These are phyloP conservation scores for Diplodia seriata DNA, from an alignment of 2,329 filamentous ascomycete genomes.

Conservation along the genomic window DNA sequence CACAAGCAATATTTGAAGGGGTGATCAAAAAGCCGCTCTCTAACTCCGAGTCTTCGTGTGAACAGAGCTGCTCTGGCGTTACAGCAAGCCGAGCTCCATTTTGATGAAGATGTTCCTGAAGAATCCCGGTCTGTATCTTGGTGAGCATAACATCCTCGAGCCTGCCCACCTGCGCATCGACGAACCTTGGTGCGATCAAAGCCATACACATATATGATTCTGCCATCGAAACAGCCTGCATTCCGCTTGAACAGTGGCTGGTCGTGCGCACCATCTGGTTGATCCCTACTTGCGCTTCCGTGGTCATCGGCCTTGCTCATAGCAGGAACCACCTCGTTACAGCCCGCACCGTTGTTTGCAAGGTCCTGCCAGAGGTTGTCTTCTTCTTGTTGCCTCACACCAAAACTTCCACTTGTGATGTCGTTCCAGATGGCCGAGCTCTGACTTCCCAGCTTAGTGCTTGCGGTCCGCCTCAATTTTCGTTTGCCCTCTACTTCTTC, in stretches of 20 bases:
- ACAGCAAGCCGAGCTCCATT: conserved; percentile 47
- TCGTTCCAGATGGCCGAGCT: conserved; percentile 89
- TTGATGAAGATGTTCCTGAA: conserved; percentile 43
- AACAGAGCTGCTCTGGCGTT: conserved; percentile 37
- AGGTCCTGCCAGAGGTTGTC: conserved; percentile 47
- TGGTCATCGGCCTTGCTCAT: conserved; percentile 7
- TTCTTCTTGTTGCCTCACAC: conserved; percentile 38
- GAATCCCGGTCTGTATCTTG: conserved; percentile 42
- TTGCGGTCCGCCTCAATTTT: conserved; percentile 87
- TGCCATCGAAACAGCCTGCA: conserved; percentile 46
- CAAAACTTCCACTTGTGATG: conserved; percentile 65
- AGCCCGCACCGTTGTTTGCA: conserved; percentile 34
- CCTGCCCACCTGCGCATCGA: neutral
- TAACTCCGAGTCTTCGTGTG: conserved; percentile 40
- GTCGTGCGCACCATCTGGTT: neutral
- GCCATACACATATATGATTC: conserved; percentile 51
- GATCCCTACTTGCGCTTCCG: conserved; percentile 33
- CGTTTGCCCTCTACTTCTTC: conserved; percentile 64
- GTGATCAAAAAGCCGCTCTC: conserved; percentile 51
- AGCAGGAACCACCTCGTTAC: conserved; percentile 31
- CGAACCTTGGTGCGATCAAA: conserved; percentile 53
- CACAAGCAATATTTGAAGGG: conserved; percentile 52
- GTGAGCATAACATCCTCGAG: neutral
- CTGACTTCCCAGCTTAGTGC: conserved; percentile 80
- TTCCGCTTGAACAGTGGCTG: neutral